These are phyloP conservation scores for Hansenula sp. DNA, from an alignment of 1,139 yeast genomes.

Conservation along the genomic window DNA sequence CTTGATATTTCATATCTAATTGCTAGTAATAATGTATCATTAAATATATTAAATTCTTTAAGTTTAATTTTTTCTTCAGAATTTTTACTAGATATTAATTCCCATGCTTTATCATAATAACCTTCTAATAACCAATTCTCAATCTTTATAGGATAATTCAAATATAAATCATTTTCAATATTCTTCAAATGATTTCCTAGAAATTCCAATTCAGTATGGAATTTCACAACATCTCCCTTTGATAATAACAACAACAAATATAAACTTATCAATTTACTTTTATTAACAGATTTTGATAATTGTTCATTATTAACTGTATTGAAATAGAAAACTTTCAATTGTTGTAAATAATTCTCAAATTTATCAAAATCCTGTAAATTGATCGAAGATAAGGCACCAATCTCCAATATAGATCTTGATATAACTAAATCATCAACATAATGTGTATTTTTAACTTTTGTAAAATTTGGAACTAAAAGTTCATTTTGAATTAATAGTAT, in stretches of 20 bases:
- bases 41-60: constrained; percentile 56
- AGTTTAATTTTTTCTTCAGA: constrained; percentile 26
- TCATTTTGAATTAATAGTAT: constrained; percentile 74
- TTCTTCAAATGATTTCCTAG: constrained; percentile 52
- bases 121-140: constrained; percentile 98
- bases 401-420: constrained; percentile 77
- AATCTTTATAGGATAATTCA: constrained; percentile 80
- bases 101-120: constrained; percentile 89
- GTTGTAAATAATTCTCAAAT: constrained; percentile 70
- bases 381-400: constrained; percentile 78
- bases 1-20: constrained; percentile 85
- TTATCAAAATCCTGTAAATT: constrained; percentile 56
- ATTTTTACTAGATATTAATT: constrained; percentile 43
- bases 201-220: constrained; percentile 84
- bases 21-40: constrained; percentile 63
- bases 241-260: constrained; percentile 73
- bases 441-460: constrained; percentile 31
- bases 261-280: constrained; percentile 73
- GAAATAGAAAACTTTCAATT: constrained; percentile 71
- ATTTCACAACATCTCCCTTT: constrained; percentile 79
- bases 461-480: constrained; percentile 64
- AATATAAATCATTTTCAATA: constrained; percentile 52
- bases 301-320: constrained; percentile 29
- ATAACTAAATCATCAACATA: constrained; percentile 65
- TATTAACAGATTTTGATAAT: constrained; percentile 56